Base-by-base conservation (phyloP, 441 rosid species). In the Gossypium trilobum region DNA sequence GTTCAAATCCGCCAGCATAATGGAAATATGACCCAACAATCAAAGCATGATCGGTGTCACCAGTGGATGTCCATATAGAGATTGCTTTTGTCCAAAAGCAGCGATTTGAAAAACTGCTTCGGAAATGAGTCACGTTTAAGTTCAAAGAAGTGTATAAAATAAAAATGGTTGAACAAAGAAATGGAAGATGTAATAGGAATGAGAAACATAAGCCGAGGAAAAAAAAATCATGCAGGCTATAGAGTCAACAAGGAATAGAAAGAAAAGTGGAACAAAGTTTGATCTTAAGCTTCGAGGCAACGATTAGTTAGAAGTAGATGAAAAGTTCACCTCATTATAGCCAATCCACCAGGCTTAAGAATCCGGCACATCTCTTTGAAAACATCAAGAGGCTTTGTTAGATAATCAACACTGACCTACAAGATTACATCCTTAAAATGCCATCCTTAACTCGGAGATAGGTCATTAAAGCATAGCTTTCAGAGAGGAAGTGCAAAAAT, bases 11-110 rank as follows among this genome's bases (percentile, higher is more conserved):
- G 54, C 97, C 91, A 0, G 93, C 88, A 76, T 91, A 94, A 82
- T 91, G 97, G 83, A 94, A 91, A 78, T 94, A 91, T 17, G 95
- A 86, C 29, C 95, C 96, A 0, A 94, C 96, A 71, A 94, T 91
- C 84, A 94, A 16, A 54, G 80, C 91, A 73, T 94, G 98, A 73
- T 94, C 96, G 22, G 92, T 81, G 25, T 94, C 97, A 0, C 97
- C 88, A 0, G 94, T 90, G 23, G 98, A 91, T 68, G 98, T 91
- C 96, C 97, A 91, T 82, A 91, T 84, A 0, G 95, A 94, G 77
- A 94, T 87, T 74, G 98, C 98, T 85, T 94, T 91, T 8, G 97
- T 91, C 82, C 86, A 94, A 80, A 94, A 91, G 84, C 96, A 91
- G 64, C 94, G 95, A 69, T 91, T 94, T 0, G 98, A 94, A 76